Base-by-base conservation (phyloP, 2,329 filamentous ascomycete species). In the Dissoconium aciculare region DNA sequence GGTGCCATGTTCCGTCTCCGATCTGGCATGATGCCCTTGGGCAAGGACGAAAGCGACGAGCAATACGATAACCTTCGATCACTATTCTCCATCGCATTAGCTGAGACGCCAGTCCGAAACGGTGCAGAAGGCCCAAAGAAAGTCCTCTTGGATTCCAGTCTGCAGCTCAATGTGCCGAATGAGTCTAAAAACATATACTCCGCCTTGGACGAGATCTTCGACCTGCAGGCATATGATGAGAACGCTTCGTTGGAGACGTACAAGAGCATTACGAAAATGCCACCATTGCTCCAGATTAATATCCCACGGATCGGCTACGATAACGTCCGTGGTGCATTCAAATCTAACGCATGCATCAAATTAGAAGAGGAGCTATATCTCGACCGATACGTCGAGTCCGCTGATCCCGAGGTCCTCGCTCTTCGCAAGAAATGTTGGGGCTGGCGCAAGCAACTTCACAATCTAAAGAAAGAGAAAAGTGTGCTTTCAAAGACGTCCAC, bases 1-100 rank as follows among this genome's bases (percentile, higher is more conserved):
- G 89, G 87, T 46, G 80, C 93, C 15, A 71, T 94, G 35, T 84
- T 87, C 49, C 78, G 89, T 30, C 64, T 94, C n/a, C 80, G 89
- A 47, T 84, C 81, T 31, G 85, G 87, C 2, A 85, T 95, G 48
- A 74, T 69, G 34, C 70, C 82, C 4, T 67, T 67, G n/a, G 69
- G 67, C 3, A 60, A 69, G 17, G 71, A 81, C 34, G 58, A 66
- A 5, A 68, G 74, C 26, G 78, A 78, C 3, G 78, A 91, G 40
- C 87, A 94, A 53, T 59, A 74, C 12, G 89, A 95, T 51, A 35
- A 40, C 2, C 37, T 56, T 12, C 42, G 47, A n/a, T 41, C 43
- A 6, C 32, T 51, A 11, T 51, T 50, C 39, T 36, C 43, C 12
- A 46, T 50, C 19, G 36, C 30, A 14, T 24, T 46, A 23, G 27